Evolutionary conservation across 2,329 filamentous ascomycete genomes (phyloP).

Genomic region (Pseudogymnoascus sp.): DNA sequence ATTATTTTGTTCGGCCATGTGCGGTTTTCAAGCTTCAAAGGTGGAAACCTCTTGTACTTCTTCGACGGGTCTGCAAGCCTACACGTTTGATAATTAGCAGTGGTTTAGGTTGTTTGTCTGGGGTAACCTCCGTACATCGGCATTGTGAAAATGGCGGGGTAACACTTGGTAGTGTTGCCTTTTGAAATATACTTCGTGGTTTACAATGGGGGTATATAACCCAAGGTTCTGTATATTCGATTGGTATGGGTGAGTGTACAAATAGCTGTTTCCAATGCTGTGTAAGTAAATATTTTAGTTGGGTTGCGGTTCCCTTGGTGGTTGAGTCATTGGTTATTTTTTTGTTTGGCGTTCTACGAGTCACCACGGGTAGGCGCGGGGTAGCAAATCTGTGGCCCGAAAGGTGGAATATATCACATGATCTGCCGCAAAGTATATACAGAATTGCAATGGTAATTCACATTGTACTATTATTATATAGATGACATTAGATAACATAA

Average conservation of each 20-base stretch:
- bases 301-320: slow-evolving; percentile 1
- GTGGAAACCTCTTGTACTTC: slow-evolving; percentile 67
- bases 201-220: background rate
- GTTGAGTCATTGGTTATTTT: slow-evolving; percentile 8
- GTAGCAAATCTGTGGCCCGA: background rate
- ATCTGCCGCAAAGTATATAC: background rate
- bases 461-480: background rate
- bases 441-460: background rate
- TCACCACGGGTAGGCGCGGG: slow-evolving; percentile 1
- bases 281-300: background rate
- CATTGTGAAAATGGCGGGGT: slow-evolving; percentile 10
- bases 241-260: background rate
- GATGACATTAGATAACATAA: slow-evolving; percentile 1
- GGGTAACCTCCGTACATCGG: slow-evolving; percentile 9
- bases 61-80: slow-evolving; percentile 70
- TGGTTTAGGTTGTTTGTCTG: background rate
- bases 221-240: background rate
- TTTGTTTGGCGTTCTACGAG: background rate
- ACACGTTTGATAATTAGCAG: background rate
- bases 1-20: slow-evolving; percentile 45
- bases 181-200: background rate
- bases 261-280: background rate
- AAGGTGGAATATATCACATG: background rate
- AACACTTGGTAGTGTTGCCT: background rate
- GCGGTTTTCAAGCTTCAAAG: slow-evolving; percentile 47